These are phyloP conservation scores for Hypericum androsaemum DNA, from an alignment of 345 rosid species.

Conservation along the genomic window DNA sequence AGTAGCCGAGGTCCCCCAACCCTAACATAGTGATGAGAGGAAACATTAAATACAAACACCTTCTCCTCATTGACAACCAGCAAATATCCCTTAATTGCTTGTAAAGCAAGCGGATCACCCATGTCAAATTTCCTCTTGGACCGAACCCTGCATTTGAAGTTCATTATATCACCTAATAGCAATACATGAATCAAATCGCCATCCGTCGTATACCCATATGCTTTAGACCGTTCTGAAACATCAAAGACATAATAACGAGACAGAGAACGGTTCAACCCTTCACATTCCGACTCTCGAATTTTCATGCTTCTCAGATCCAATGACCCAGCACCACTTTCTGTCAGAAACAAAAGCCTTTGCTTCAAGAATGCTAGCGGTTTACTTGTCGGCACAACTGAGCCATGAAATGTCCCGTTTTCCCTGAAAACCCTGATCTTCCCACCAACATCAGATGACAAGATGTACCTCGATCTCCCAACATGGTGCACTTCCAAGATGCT, in stretches of 20 bases:
- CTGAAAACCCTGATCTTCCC: conserved; percentile 59
- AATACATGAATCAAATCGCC: conserved; percentile 75
- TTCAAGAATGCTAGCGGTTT: conserved; percentile 76
- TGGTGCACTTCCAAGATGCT: conserved; percentile 74
- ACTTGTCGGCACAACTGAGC: conserved; percentile 49
- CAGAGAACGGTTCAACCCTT: conserved; percentile 64
- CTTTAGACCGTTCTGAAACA: conserved; percentile 78
- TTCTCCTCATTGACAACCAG: conserved; percentile 49
- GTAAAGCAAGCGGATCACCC: conserved; percentile 59
- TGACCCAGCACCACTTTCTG: conserved; percentile 89
- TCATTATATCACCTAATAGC: conserved; percentile 70
- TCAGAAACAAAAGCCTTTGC: conserved; percentile 88
- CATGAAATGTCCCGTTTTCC: conserved; percentile 62
- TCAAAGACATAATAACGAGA: conserved; percentile 60
- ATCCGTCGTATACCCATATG: conserved; percentile 76
- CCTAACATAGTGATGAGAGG: conserved; percentile 67
- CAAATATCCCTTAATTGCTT: conserved; percentile 79
- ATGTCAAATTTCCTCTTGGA: conserved; percentile 62
- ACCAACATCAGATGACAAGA: conserved; percentile 49
- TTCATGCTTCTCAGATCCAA: conserved; percentile 83
- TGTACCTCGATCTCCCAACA: conserved; percentile 70
- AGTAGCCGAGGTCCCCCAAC: conserved; percentile 58
- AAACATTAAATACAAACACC: conserved; percentile 71
- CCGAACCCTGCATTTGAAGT: conserved; percentile 89
- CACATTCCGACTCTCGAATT: conserved; percentile 74